A percentile compares a stretch with the other conserved stretches of the same genome.
phyloP scores from a whole-genome alignment of 441 rosid species.

The Populus hybrid region DNA sequence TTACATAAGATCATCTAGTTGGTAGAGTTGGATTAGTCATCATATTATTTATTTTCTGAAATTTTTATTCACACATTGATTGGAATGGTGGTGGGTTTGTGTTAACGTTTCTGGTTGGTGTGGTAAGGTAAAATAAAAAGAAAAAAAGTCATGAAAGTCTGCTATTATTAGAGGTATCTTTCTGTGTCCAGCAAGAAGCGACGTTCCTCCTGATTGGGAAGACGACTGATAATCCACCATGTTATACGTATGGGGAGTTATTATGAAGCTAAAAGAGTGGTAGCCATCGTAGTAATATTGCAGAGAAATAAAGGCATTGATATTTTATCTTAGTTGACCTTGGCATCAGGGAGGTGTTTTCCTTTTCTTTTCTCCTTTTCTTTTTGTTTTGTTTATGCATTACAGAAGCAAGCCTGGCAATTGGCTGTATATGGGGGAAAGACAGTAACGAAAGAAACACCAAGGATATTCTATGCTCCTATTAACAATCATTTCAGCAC shows the following conservation, averaged over 20 bases:
- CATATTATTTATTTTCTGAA: not conserved
- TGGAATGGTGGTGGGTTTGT: slow-evolving; percentile 16
- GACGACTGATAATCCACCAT: slow-evolving; percentile 43
- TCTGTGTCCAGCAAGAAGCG: slow-evolving; percentile 23
- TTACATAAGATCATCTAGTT: slow-evolving; percentile 42
- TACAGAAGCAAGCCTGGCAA: slow-evolving; percentile 17
- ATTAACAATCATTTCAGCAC: slow-evolving; percentile 30
- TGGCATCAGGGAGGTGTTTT: not conserved
- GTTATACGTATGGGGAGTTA: slow-evolving; percentile 20
- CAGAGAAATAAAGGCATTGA: slow-evolving; percentile 10
- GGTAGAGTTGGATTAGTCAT: slow-evolving; percentile 38
- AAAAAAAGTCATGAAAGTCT: not conserved
- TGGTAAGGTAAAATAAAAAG: slow-evolving; percentile 10
- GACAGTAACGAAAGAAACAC: slow-evolving; percentile 5
- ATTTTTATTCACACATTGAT: slow-evolving; percentile 5
- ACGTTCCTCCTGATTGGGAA: slow-evolving; percentile 44
- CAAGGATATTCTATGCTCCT: slow-evolving; percentile 25
- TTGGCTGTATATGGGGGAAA: slow-evolving; percentile 26
- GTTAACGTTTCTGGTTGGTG: slow-evolving; percentile 15
- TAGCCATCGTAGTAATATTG: slow-evolving; percentile 23
- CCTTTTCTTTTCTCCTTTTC: not conserved
- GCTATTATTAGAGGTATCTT: not conserved
- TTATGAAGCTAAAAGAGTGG: slow-evolving; percentile 13
- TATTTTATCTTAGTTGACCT: slow-evolving; percentile 29
- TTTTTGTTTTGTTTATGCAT: slow-evolving; percentile 12